Base-by-base conservation (phyloP, 345 rosid species). In the Litchi chinensis region DNA sequence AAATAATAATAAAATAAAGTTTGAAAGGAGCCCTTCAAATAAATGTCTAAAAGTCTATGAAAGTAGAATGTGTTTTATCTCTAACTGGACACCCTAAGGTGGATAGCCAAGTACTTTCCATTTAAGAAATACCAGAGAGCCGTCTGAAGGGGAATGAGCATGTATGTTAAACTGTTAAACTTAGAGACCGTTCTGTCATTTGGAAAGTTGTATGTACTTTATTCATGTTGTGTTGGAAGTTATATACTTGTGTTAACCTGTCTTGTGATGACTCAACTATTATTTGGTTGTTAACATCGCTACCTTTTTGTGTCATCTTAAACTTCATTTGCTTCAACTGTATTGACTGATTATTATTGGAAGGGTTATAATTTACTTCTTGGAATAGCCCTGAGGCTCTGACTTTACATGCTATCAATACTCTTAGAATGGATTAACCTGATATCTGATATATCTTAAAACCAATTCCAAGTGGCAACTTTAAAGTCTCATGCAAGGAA, bases 31-130 rank as follows among this genome's bases (percentile, higher is more conserved):
- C 41, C 8, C 22, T 39, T 48, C 13, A 39, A 70, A 50, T 71
- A 50, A 28, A 71, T 70, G 54, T 71, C 41, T n/a, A 8, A 24
- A 69, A 26, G 74, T 56, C 63, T 28, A 50, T 50, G 74, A 71
- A 50, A 71, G 43, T 71, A 15, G 43, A 26, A 50, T 40, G 59
- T 11, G 57, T 15, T 37, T 6, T 32, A 32, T 32, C 8, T 67
- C 8, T 37, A 18, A 67, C 19, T 15, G 40, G 40, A 71, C 37
- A 28, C 8, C 8, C 1, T 48, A 8, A 26, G 9, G 18, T 18
- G 21, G 60, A 71, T 16, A 71, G 43, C 24, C 8, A 28, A 16
- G 10, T 52, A 39, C 22, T 26, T 54, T 59, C 41, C 18, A 50
- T 52, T 28, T 70, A 15, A 46, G 59, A 70, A 46, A 70, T 46